Conservation (phyloP, 306 rosid genomes). For the Prinsepia uniflora region DNA sequence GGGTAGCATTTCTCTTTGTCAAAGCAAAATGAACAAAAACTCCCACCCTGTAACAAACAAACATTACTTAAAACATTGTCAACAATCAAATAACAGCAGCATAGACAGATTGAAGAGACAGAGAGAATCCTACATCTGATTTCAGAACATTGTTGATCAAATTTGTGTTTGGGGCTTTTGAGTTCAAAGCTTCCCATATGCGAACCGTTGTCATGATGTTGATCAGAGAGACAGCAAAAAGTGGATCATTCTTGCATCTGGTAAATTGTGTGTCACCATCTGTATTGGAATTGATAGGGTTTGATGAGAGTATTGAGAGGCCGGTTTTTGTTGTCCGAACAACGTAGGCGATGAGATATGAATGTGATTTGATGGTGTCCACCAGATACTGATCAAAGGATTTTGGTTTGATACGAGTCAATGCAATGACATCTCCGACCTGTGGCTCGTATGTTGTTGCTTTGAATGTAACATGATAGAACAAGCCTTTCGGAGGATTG, state of each 20-base stretch:
- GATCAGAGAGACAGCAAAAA: slow-evolving; percentile 21
- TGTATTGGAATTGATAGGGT: background rate
- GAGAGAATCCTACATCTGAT: slow-evolving; percentile 22
- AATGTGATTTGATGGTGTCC: slow-evolving; percentile 6
- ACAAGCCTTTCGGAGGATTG: slow-evolving; percentile 26
- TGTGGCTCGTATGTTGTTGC: slow-evolving; percentile 34
- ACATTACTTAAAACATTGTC: background rate
- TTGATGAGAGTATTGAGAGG: slow-evolving; percentile 19
- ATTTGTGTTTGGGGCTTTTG: slow-evolving; percentile 3
- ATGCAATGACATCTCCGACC: slow-evolving; percentile 49
- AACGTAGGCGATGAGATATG: slow-evolving; percentile 32
- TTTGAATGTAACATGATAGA: slow-evolving; percentile 19
- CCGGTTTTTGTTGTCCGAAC: background rate
- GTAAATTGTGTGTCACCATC: no score
- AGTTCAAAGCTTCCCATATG: slow-evolving; percentile 20
- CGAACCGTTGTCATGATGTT: slow-evolving; percentile 28
- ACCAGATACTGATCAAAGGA: slow-evolving; percentile 21
- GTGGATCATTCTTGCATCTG: background rate
- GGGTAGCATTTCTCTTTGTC: slow-evolving; percentile 1
- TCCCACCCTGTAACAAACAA: slow-evolving; percentile 33
- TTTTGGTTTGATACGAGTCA: slow-evolving; percentile 35
- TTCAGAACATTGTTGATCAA: slow-evolving; percentile 37
- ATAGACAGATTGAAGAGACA: background rate
- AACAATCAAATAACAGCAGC: no score
- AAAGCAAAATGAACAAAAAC: slow-evolving; percentile 18